phyloP scores from a whole-genome alignment of 2,329 filamentous ascomycete genomes.

The Fusarium caatingaense region DNA sequence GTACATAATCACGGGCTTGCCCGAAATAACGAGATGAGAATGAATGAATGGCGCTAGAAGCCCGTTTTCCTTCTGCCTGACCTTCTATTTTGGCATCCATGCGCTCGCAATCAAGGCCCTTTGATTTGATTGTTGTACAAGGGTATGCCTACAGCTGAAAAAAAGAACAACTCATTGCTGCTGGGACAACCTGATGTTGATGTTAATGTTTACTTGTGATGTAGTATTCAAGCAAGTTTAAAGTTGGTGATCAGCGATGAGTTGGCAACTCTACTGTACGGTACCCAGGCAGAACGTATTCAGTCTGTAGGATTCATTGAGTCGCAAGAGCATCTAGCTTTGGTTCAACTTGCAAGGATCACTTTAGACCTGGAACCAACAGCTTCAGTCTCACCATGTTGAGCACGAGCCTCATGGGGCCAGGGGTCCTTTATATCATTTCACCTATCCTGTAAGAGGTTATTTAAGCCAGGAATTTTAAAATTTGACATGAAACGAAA shows the following conservation, averaged over 20 bases:
- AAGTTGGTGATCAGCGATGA: slow-evolving; percentile 33
- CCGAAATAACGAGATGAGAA: slow-evolving; percentile 26
- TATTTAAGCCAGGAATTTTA: background rate
- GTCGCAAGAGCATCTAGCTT: slow-evolving; percentile 10
- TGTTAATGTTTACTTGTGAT: slow-evolving; percentile 20
- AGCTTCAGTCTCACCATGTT: slow-evolving; percentile 39
- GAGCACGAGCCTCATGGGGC: slow-evolving; percentile 30
- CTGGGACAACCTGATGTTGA: slow-evolving; percentile 17
- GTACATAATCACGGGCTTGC: slow-evolving; percentile 38
- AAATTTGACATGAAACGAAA: slow-evolving; percentile 8
- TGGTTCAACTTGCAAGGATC: background rate
- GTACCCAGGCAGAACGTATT: background rate
- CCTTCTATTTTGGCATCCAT: slow-evolving; percentile 38
- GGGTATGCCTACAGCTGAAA: slow-evolving; percentile 22
- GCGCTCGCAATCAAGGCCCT: slow-evolving; percentile 8
- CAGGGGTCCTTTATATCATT: background rate
- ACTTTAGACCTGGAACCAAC: slow-evolving; percentile 16
- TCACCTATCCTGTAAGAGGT: background rate
- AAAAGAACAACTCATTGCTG: slow-evolving; percentile 8
- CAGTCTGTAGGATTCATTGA: background rate
- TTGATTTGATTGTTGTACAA: slow-evolving; percentile 2
- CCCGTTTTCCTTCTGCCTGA: slow-evolving; percentile 10
- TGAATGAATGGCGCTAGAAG: slow-evolving; percentile 28
- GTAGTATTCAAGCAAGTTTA: slow-evolving; percentile 22
- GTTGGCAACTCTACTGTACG: slow-evolving; percentile 17